These are phyloP conservation scores for Lolium perenne DNA, from an alignment of 176 grass and related monocot genomes.

Conservation along the genomic window DNA sequence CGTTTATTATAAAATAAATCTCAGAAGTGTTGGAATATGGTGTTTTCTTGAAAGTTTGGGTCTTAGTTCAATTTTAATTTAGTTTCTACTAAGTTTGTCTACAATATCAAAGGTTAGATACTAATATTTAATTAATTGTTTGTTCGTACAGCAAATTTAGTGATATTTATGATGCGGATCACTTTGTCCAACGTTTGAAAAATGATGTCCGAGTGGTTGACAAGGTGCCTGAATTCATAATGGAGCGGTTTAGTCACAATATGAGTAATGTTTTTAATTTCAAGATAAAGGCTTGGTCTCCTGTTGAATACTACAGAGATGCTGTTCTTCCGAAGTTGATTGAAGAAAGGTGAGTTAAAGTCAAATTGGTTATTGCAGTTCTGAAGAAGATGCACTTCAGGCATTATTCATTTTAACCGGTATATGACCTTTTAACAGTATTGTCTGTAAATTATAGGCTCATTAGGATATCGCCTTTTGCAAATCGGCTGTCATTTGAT, in stretches of 20 bases:
- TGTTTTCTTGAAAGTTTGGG: neutral
- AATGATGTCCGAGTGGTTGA: constrained; percentile 87
- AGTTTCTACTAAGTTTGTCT: constrained; percentile 4
- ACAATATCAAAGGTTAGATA: neutral
- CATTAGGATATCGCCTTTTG: constrained; percentile 96
- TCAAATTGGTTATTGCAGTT: constrained; percentile 31
- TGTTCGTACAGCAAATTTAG: constrained; percentile 85
- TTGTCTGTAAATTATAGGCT: constrained; percentile 59
- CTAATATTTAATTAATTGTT: constrained; percentile 8
- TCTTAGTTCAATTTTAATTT: neutral
- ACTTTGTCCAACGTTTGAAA: constrained; percentile 81
- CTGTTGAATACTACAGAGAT: constrained; percentile 85
- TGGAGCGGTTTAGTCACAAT: constrained; percentile 92
- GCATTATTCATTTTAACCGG: constrained; percentile 25
- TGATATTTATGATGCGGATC: constrained; percentile 91
- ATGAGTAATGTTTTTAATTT: constrained; percentile 97
- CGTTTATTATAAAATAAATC: neutral
- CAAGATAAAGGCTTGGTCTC: constrained; percentile 97
- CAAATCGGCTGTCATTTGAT: constrained; percentile 92
- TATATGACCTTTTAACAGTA: constrained; percentile 1
- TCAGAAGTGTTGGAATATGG: neutral
- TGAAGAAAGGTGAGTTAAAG: constrained; percentile 84
- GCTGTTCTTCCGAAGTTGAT: constrained; percentile 85
- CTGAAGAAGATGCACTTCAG: neutral
- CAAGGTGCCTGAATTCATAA: constrained; percentile 88